Evolutionary conservation across 768 basidiomycete genomes (phyloP).

Genomic region (Kwoniella pini): DNA sequence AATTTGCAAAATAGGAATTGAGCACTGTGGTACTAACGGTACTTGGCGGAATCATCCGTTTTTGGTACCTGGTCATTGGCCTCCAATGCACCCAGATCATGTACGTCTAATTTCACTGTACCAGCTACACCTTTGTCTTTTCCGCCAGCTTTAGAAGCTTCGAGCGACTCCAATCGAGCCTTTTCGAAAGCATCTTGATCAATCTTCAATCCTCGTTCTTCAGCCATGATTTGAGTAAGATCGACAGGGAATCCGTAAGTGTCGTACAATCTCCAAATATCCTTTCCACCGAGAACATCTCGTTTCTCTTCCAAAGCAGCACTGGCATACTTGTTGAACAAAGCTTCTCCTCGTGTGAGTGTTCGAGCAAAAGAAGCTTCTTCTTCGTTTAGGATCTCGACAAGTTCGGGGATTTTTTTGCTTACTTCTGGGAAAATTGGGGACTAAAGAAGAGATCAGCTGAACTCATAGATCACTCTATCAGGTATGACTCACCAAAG

Average conservation of each 20-base stretch:
- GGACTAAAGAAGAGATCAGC: slow-evolving; percentile 60
- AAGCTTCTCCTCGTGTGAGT: slow-evolving; percentile 90
- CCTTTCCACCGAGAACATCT: slow-evolving; percentile 76
- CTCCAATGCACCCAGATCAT: slow-evolving; percentile 85
- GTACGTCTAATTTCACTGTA: slow-evolving; percentile 85
- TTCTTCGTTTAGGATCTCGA: slow-evolving; percentile 95
- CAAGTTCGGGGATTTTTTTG: slow-evolving; percentile 75
- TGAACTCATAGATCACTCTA: background rate
- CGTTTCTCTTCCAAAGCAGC: slow-evolving; percentile 66
- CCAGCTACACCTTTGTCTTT: slow-evolving; percentile 64
- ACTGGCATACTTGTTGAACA: slow-evolving; percentile 84
- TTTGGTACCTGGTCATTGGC: slow-evolving; percentile 74
- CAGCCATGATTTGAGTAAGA: slow-evolving; percentile 93
- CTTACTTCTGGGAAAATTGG: slow-evolving; percentile 89
- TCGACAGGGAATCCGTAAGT: slow-evolving; percentile 99
- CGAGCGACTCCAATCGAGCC: slow-evolving; percentile 83
- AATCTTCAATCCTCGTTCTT: slow-evolving; percentile 79
- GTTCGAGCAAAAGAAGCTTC: slow-evolving; percentile 98
- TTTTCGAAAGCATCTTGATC: slow-evolving; percentile 86
- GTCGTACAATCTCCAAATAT: slow-evolving; percentile 96
- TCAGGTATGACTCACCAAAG: slow-evolving; percentile 65
- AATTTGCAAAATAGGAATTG: background rate
- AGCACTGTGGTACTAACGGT: slow-evolving; percentile 63
- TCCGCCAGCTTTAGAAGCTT: slow-evolving; percentile 80
- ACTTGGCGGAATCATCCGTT: slow-evolving; percentile 91